A percentile compares a stretch with the other conserved stretches of the same genome.
Evolutionary conservation across 2,329 filamentous ascomycete genomes (phyloP).

Genomic region (Mycosphaerella sp.): DNA sequence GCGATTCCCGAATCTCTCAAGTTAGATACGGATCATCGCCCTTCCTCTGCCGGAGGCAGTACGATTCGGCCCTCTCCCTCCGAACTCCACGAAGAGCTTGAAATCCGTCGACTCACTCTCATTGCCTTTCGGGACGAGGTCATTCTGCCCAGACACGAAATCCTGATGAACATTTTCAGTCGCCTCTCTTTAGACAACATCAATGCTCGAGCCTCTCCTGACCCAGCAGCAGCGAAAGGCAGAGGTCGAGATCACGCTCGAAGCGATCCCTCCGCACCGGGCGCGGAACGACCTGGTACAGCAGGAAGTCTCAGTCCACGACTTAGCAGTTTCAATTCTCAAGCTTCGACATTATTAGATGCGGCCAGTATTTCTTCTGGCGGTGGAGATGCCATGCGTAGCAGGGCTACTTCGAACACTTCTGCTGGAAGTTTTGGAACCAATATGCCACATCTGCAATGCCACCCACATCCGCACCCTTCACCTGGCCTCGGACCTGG

Average conservation of each 20-base stretch:
- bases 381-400: slow-evolving; percentile 50
- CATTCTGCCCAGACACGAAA: slow-evolving; percentile 82
- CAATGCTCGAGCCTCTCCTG: slow-evolving; percentile 39
- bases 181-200: slow-evolving; percentile 76
- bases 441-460: slow-evolving; percentile 32
- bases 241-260: slow-evolving; percentile 25
- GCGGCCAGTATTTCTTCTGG: slow-evolving; percentile 45
- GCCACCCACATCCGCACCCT: background rate
- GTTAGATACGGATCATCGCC: slow-evolving; percentile 36
- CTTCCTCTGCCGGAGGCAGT: slow-evolving; percentile 38
- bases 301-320: slow-evolving; percentile 68
- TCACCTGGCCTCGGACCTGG: slow-evolving; percentile 20
- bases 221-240: slow-evolving; percentile 16
- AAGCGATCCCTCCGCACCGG: slow-evolving; percentile 30
- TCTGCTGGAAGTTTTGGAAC: slow-evolving; percentile 44
- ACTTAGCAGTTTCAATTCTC: slow-evolving; percentile 72
- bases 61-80: slow-evolving; percentile 26
- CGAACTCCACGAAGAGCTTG: slow-evolving; percentile 56
- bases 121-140: slow-evolving; percentile 83
- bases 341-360: slow-evolving; percentile 71
- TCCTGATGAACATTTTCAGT: slow-evolving; percentile 82
- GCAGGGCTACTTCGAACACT: slow-evolving; percentile 81
- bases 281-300: slow-evolving; percentile 49
- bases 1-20: slow-evolving; percentile 49
- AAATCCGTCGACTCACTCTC: slow-evolving; percentile 83